phyloP scores from a whole-genome alignment of 169 alveolate genomes.

The Haemoproteus tartakovskyi region DNA sequence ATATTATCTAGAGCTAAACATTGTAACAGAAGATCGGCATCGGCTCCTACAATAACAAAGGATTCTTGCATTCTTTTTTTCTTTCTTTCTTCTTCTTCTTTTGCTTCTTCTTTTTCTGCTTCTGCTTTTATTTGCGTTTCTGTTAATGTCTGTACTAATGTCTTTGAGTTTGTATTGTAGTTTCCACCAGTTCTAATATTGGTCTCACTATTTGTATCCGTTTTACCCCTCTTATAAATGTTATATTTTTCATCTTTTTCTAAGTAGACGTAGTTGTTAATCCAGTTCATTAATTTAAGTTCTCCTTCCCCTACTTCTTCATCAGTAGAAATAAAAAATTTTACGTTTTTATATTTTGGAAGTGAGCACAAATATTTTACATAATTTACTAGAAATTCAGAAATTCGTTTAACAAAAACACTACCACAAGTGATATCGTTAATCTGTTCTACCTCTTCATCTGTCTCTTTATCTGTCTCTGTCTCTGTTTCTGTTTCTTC shows the following conservation, averaged over 20 bases:
- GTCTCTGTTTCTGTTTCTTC: too few species aligned
- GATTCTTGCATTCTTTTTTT: constrained; percentile 16
- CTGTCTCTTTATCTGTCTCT: too few species aligned
- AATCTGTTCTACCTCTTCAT: background rate
- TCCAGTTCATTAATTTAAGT: constrained; percentile 72
- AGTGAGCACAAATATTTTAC: constrained; percentile 49
- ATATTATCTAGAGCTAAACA: constrained; percentile 64
- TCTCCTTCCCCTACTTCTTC: constrained; percentile 72
- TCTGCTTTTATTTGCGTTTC: background rate
- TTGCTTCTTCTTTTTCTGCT: background rate
- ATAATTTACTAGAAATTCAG: constrained; percentile 31
- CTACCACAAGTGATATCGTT: constrained; percentile 71
- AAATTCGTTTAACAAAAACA: constrained; percentile 53
- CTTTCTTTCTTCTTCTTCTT: background rate
- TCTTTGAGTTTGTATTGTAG: too few species aligned
- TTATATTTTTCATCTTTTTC: background rate
- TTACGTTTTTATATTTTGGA: constrained; percentile 7
- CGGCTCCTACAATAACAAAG: constrained; percentile 71
- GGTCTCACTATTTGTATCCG: background rate
- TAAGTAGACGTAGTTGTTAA: constrained; percentile 5
- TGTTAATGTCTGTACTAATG: too few species aligned
- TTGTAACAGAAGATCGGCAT: constrained; percentile 70
- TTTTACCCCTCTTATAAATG: background rate
- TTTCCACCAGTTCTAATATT: background rate
- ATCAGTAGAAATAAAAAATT: constrained; percentile 65